These are phyloP conservation scores for Nemania abortiva DNA, from an alignment of 2,329 filamentous ascomycete species.

Conservation along the genomic window DNA sequence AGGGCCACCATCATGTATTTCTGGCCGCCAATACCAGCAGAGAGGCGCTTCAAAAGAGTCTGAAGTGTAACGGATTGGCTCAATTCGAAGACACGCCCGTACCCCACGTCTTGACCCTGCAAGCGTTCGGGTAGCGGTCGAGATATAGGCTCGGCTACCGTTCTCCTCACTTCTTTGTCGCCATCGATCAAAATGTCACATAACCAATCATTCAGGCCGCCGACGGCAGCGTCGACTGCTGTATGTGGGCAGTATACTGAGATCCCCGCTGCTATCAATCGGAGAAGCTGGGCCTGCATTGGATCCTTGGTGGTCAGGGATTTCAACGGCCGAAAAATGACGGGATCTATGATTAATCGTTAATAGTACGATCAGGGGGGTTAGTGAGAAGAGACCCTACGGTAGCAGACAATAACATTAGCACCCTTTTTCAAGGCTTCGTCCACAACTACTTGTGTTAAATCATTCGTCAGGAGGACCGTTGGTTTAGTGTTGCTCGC, in stretches of 20 bases:
- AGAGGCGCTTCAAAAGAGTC: constrained; percentile 65
- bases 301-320: constrained; percentile 85
- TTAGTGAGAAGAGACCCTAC: constrained; percentile 59
- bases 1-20: constrained; percentile 63
- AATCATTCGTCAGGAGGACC: constrained; percentile 81
- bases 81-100: constrained; percentile 64
- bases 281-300: constrained; percentile 87
- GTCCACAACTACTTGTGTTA: constrained; percentile 88
- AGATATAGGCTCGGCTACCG: constrained; percentile 61
- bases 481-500: constrained; percentile 50
- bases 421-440: constrained; percentile 85
- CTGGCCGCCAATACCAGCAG: constrained; percentile 76
- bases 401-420: constrained; percentile 89
- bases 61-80: constrained; percentile 54
- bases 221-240: constrained; percentile 86
- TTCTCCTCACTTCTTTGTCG: constrained; percentile 52
- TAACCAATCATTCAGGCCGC: constrained; percentile 94
- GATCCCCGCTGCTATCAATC: constrained; percentile 85
- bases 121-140: constrained; percentile 57
- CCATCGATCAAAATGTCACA: constrained; percentile 81
- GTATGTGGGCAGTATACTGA: constrained; percentile 98
- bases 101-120: constrained; percentile 59
- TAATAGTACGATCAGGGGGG: constrained; percentile 5
- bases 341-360: constrained; percentile 74
- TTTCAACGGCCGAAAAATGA: constrained; percentile 95